Conservation (phyloP, 176 grass and related monocot genomes). For the Cenchrus fungigraminus region DNA sequence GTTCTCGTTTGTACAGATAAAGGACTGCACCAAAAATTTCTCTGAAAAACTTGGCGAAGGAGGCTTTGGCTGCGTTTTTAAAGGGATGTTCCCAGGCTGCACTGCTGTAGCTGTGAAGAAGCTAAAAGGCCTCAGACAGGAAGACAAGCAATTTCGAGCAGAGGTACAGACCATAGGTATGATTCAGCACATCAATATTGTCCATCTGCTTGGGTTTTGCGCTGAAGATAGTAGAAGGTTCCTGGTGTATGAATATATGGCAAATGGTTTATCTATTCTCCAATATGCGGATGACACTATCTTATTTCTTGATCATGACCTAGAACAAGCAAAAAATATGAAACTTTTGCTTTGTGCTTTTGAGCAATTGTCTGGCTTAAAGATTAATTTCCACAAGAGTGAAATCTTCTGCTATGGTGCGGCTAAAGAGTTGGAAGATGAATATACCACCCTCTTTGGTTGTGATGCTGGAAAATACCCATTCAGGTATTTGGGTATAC, state of each 20-base stretch:
- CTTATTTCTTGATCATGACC: too few species aligned
- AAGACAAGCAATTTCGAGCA: constrained; percentile 28
- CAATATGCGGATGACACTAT: too few species aligned
- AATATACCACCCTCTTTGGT: too few species aligned
- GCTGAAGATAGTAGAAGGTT: constrained; percentile 1
- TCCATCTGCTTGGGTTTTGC: constrained; percentile 50
- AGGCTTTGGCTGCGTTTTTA: constrained; percentile 55
- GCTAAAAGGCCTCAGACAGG: constrained; percentile 14
- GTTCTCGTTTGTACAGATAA: constrained; percentile 34
- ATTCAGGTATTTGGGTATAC: too few species aligned
- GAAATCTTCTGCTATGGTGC: too few species aligned
- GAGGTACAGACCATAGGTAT: constrained; percentile 51
- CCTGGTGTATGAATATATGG: constrained; percentile 50
- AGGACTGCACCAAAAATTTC: constrained; percentile 27
- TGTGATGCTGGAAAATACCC: too few species aligned
- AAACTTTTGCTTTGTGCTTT: too few species aligned
- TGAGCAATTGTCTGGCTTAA: too few species aligned
- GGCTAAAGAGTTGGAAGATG: too few species aligned
- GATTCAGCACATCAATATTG: constrained; percentile 53
- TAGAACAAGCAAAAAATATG: too few species aligned
- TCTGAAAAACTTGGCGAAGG: constrained; percentile 49
- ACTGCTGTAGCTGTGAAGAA: constrained; percentile 42
- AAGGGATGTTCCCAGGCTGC: constrained; percentile 8
- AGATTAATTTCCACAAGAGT: too few species aligned
- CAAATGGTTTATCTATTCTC: constrained; percentile 22